phyloP scores from a whole-genome alignment of 2,329 filamentous ascomycete species.

The Pseudocercospora crystallina region DNA sequence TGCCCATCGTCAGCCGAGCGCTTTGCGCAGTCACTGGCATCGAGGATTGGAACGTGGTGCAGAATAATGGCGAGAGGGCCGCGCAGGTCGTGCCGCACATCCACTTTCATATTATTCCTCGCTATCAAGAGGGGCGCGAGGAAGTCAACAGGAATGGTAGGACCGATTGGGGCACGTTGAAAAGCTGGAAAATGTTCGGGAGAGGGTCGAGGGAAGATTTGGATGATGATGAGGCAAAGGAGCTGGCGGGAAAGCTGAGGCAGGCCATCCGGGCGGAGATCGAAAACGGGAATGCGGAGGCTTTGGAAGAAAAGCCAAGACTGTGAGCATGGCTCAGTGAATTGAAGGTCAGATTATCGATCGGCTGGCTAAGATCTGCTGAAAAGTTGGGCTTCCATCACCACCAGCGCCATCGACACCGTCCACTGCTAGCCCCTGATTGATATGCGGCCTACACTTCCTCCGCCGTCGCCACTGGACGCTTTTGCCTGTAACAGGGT shows the following conservation, averaged over 20 bases:
- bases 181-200: constrained; percentile 82
- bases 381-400: not conserved
- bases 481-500: not conserved
- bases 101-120: constrained; percentile 91
- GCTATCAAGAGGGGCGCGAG: constrained; percentile 56
- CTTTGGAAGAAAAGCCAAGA: not conserved
- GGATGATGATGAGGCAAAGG: constrained; percentile 70
- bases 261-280: constrained; percentile 34
- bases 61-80: constrained; percentile 87
- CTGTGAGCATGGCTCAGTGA: not conserved
- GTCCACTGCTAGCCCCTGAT: not conserved
- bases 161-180: constrained; percentile 42
- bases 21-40: constrained; percentile 69
- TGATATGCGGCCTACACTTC: no score
- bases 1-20: constrained; percentile 71
- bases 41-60: constrained; percentile 90
- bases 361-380: not conserved
- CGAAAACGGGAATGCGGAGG: constrained; percentile 6
- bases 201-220: constrained; percentile 69
- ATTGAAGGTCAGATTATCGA: not conserved
- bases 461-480: not conserved
- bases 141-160: constrained; percentile 55
- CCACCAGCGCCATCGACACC: not conserved
- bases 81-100: constrained; percentile 92
- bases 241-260: constrained; percentile 55